Evolutionary conservation across 2,329 filamentous ascomycete species (phyloP), one percentile per base, ranked within the genome.

Genomic region (Geoglossum cookeanum): DNA sequence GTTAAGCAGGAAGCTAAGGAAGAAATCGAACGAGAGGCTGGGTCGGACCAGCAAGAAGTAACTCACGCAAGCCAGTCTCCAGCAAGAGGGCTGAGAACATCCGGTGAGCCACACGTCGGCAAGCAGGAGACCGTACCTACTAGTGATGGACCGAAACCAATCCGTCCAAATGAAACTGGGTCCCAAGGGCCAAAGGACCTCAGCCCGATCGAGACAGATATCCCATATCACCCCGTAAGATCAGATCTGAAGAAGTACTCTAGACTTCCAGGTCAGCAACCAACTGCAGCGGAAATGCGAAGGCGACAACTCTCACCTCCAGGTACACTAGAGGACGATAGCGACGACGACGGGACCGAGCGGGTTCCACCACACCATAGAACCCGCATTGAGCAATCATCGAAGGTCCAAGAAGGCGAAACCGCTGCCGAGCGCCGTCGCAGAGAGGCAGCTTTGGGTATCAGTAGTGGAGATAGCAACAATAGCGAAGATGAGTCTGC

Each of bases 151-250:
- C 52, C 61, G 3, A 52, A 61, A 6, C 65, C 67, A 39, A 63
- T 61, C 5, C 58, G 66, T 3, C 58, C 63, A 13, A 64, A 61
- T 13, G 68, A 22, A 51, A 29, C 11, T 6, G 15, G 48, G 11
- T 13, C 7, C 4, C 29, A 35, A 32, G 32, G 69, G 42, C 64
- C 67, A 6, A 68, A 68, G 52, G 70, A 72, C 1, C 62, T 74
- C 44, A 70, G 73, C 61, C 72, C 71, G 39, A 69, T 73, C 57
- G 64, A 73, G 22, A 65, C 71, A 56, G 68, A 72, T 56, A 68
- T 76, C 3, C 74, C 74, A 0, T 73, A 75, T 66, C 73, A 76
- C 64, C 68, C 71, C 49, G 67, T 76, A 33, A 61, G 63, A 8
- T 61, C 68, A n/a, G 63, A 67, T 42, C 64, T 71, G 1, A 32